Percentiles rank a stretch among this genome's conserved stretches.
Evolutionary conservation across 768 basidiomycete species (phyloP).

Genomic region (Tulasnella sp.): DNA sequence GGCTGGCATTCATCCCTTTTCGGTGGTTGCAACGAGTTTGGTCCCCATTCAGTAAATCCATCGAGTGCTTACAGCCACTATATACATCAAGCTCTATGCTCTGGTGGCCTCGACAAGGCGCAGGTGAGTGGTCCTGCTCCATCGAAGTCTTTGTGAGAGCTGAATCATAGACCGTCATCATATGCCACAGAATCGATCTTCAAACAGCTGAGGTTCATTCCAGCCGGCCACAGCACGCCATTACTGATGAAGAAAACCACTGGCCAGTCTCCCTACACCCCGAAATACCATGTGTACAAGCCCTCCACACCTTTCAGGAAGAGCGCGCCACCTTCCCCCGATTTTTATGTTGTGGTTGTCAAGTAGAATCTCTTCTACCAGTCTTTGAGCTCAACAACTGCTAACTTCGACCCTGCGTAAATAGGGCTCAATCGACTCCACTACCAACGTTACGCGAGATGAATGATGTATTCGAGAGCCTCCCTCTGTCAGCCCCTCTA

Average conservation of each 20-base stretch:
- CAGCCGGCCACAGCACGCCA: slow-evolving; percentile 48
- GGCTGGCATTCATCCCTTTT: neutral
- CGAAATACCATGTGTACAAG: slow-evolving; percentile 89
- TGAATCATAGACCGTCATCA: neutral
- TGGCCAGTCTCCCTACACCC: slow-evolving; percentile 49
- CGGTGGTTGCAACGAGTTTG: slow-evolving; percentile 28
- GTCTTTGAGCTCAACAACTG: neutral
- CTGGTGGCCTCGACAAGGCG: neutral
- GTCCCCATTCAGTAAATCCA: slow-evolving; percentile 27
- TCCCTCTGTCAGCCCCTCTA: slow-evolving; percentile 51
- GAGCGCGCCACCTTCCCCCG: slow-evolving; percentile 63
- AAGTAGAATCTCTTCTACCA: slow-evolving; percentile 43
- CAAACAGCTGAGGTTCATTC: slow-evolving; percentile 57
- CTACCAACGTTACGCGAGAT: slow-evolving; percentile 79
- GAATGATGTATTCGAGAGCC: slow-evolving; percentile 52
- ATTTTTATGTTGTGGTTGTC: slow-evolving; percentile 78
- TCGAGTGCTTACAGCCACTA: slow-evolving; percentile 22
- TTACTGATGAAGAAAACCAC: slow-evolving; percentile 30
- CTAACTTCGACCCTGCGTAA: neutral
- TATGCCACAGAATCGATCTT: slow-evolving; percentile 50
- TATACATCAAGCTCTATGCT: slow-evolving; percentile 21
- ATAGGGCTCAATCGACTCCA: slow-evolving; percentile 68
- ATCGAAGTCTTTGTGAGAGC: no score
- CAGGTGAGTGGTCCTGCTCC: neutral
- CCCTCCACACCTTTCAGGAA: slow-evolving; percentile 78